A percentile compares a stretch with the other conserved stretches of the same genome.
Evolutionary conservation across 352 stramenopile species (phyloP).

Genomic region (Globisporangium middletonii): DNA sequence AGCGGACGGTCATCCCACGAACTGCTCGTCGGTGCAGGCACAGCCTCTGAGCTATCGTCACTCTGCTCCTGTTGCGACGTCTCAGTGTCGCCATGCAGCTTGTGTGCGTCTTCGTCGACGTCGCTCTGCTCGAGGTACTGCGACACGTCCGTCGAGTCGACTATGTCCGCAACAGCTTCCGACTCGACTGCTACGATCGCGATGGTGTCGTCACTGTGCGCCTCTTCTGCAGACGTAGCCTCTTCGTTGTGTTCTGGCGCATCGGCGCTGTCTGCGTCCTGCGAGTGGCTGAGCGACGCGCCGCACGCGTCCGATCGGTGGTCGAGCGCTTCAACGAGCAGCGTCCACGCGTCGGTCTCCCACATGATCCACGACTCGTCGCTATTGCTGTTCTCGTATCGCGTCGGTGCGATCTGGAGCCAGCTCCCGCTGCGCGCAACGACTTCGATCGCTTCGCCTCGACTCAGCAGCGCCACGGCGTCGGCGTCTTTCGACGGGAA

Average conservation of each 20-base stretch:
- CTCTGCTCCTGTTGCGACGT: too few species aligned
- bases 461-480: constrained; percentile 42
- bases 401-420: constrained; percentile 32
- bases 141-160: too few species aligned
- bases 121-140: too few species aligned
- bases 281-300: not conserved
- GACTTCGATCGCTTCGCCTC: constrained; percentile 49
- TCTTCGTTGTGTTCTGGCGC: not conserved
- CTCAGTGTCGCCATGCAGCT: too few species aligned
- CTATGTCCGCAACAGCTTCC: too few species aligned
- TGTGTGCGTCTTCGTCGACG: too few species aligned
- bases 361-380: constrained; percentile 67
- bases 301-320: constrained; percentile 22
- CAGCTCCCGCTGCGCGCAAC: constrained; percentile 38
- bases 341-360: constrained; percentile 33
- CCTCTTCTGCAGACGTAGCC: not conserved
- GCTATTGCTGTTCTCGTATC: not conserved
- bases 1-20: constrained; percentile 11
- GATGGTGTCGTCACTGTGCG: too few species aligned
- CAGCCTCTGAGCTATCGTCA: too few species aligned
- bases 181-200: too few species aligned
- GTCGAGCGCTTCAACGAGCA: constrained; percentile 36
- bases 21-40: not conserved
- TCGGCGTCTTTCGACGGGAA: constrained; percentile 63
- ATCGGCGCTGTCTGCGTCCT: not conserved